Percentiles rank a stretch among this genome's conserved stretches.
phyloP scores from a whole-genome alignment of 2,329 filamentous ascomycete species.

The Fusarium udum region DNA sequence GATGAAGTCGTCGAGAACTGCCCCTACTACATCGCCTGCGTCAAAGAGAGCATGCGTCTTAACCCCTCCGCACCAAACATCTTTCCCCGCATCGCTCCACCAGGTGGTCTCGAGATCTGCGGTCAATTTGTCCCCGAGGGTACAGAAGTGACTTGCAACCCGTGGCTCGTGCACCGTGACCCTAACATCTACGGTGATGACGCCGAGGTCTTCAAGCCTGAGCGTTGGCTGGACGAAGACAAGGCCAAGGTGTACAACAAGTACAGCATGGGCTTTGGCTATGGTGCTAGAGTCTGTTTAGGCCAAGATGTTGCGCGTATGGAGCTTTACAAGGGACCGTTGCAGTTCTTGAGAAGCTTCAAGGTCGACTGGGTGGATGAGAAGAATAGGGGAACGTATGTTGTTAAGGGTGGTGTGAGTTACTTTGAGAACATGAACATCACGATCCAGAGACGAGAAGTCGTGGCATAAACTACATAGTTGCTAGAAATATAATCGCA shows the following conservation, averaged over 20 bases:
- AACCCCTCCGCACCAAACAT: slow-evolving; percentile 60
- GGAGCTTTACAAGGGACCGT: slow-evolving; percentile 48
- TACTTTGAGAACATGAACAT: slow-evolving; percentile 33
- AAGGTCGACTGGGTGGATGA: slow-evolving; percentile 18
- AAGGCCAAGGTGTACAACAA: slow-evolving; percentile 43
- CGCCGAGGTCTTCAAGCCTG: slow-evolving; percentile 50
- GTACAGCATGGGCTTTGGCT: slow-evolving; percentile 50
- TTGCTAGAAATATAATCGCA: accelerated
- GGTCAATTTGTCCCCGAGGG: slow-evolving; percentile 45
- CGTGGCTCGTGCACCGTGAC: slow-evolving; percentile 50
- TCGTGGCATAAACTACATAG: not conserved
- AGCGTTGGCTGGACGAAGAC: slow-evolving; percentile 52
- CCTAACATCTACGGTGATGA: slow-evolving; percentile 46
- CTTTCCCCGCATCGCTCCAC: slow-evolving; percentile 59
- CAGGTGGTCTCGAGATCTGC: slow-evolving; percentile 54
- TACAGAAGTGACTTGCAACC: slow-evolving; percentile 49
- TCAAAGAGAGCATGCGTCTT: slow-evolving; percentile 63
- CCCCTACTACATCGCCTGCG: slow-evolving; percentile 62
- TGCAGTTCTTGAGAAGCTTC: slow-evolving; percentile 28
- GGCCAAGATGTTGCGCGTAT: slow-evolving; percentile 56
- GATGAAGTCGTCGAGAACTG: slow-evolving; percentile 26
- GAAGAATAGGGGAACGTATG: slow-evolving; percentile 15
- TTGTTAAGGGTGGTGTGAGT: slow-evolving; percentile 31
- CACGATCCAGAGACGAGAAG: slow-evolving; percentile 9
- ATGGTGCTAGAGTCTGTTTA: slow-evolving; percentile 54